Evolutionary conservation across 1,284 basidiomycete genomes (phyloP).

Genomic region (Trichosporon sp.): DNA sequence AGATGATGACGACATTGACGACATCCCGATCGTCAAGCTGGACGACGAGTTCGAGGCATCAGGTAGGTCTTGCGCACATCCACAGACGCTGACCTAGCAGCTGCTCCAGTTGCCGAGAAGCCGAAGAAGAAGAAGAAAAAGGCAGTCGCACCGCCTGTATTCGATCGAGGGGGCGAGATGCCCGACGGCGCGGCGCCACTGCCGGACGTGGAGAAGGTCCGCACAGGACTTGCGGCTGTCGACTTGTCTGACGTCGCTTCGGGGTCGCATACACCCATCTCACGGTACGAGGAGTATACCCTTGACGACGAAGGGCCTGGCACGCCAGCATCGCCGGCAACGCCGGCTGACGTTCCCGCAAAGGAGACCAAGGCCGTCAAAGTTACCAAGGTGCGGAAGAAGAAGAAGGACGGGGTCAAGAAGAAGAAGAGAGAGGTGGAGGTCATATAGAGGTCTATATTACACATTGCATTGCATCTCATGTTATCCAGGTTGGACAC

Average conservation of each 20-base stretch:
- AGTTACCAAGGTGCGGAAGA: slow-evolving; percentile 42
- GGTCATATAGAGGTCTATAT: background rate
- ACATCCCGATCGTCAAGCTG: slow-evolving; percentile 74
- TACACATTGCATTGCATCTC: background rate
- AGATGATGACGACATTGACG: slow-evolving; percentile 62
- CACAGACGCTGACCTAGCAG: slow-evolving; percentile 43
- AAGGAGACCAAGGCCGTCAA: slow-evolving; percentile 40
- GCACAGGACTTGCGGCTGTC: slow-evolving; percentile 43
- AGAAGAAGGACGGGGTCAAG: slow-evolving; percentile 33
- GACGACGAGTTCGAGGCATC: slow-evolving; percentile 52
- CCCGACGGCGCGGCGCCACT: slow-evolving; percentile 57
- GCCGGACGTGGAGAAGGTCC: background rate
- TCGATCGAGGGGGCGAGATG: slow-evolving; percentile 80
- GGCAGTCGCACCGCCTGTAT: slow-evolving; percentile 32
- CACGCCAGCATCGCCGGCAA: slow-evolving; percentile 23
- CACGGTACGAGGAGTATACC: slow-evolving; percentile 59
- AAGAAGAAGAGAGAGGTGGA: slow-evolving; percentile 4
- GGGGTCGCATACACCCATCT: background rate
- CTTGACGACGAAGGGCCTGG: slow-evolving; percentile 50
- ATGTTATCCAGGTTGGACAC: too few species aligned
- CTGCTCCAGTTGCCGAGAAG: slow-evolving; percentile 12
- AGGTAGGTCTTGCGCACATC: slow-evolving; percentile 26
- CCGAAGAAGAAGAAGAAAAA: slow-evolving; percentile 15
- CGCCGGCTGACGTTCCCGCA: slow-evolving; percentile 19
- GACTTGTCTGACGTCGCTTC: slow-evolving; percentile 11